Percentiles rank a stretch among this genome's conserved stretches.
phyloP scores from a whole-genome alignment of 2,329 filamentous ascomycete species.

The Colletotrichum spinosum region DNA sequence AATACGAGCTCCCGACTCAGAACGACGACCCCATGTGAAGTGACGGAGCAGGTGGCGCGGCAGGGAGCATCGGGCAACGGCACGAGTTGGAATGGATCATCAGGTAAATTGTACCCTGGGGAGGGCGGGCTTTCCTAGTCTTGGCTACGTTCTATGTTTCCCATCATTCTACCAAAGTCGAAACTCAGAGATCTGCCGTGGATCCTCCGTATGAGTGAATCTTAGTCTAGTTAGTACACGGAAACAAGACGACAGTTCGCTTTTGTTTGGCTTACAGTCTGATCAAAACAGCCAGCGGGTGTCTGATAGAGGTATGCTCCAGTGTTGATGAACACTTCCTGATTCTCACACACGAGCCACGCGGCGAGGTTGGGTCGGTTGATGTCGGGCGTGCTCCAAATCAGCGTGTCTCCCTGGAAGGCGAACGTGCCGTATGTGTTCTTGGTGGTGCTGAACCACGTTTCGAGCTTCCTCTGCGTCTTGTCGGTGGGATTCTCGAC shows the following conservation, averaged over 20 bases:
- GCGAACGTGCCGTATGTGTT: slow-evolving; percentile 68
- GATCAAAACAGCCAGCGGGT: slow-evolving; percentile 67
- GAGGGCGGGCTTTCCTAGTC: too few species aligned
- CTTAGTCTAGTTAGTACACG: slow-evolving; percentile 10
- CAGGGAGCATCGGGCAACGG: background rate
- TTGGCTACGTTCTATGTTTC: background rate
- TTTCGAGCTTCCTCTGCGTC: slow-evolving; percentile 59
- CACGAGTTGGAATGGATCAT: background rate
- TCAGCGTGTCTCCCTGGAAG: slow-evolving; percentile 68
- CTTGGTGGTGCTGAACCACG: slow-evolving; percentile 62
- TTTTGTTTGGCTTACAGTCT: slow-evolving; percentile 58
- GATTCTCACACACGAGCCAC: slow-evolving; percentile 67
- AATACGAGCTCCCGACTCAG: slow-evolving; percentile 8
- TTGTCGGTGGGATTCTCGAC: slow-evolving; percentile 59
- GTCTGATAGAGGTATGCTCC: slow-evolving; percentile 70
- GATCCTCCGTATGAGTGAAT: slow-evolving; percentile 38
- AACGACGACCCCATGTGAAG: background rate
- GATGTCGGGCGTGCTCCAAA: slow-evolving; percentile 62
- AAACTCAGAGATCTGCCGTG: slow-evolving; percentile 29
- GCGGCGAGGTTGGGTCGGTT: slow-evolving; percentile 66
- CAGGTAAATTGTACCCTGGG: too few species aligned
- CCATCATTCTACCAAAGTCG: background rate
- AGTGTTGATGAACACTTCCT: slow-evolving; percentile 67
- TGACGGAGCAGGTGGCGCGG: background rate
- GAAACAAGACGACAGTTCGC: background rate